Percentiles rank a stretch among this genome's conserved stretches.
Evolutionary conservation across 495 filamentous ascomycete species (phyloP).

Genomic region (Usnea hakonensis): DNA sequence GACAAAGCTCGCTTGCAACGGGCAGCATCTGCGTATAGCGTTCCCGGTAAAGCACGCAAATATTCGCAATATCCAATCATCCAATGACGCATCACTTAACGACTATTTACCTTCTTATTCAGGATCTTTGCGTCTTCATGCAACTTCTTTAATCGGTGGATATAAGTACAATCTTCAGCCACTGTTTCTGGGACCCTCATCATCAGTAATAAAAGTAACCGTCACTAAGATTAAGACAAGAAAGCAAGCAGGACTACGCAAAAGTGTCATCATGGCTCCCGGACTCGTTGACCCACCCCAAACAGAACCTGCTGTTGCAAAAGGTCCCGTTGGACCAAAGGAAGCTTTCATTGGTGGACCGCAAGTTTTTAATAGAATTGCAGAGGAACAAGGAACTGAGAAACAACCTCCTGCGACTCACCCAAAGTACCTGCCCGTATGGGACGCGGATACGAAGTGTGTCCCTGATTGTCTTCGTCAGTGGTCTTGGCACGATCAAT

Average conservation of each 20-base stretch:
- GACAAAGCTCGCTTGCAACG: not conserved
- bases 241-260: not conserved
- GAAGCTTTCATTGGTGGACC: slow-evolving; percentile 11
- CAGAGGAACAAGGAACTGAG: slow-evolving; percentile 20
- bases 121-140: not conserved
- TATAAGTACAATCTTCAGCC: not conserved
- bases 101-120: not conserved
- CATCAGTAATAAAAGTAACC: not conserved
- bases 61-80: not conserved
- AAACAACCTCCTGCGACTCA: slow-evolving; percentile 18
- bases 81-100: not conserved
- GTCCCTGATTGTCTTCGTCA: not conserved
- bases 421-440: slow-evolving; percentile 19
- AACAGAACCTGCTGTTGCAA: not conserved
- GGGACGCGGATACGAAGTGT: slow-evolving; percentile 27
- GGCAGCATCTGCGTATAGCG: not conserved
- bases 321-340: not conserved
- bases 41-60: not conserved
- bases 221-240: not conserved
- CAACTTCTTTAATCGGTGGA: not conserved
- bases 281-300: not conserved
- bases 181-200: not conserved
- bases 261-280: not conserved
- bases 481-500: not conserved
- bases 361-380: slow-evolving; percentile 16